Evolutionary conservation across 2,329 filamentous ascomycete species (phyloP), one percentile per base, ranked within the genome.

Genomic region (Fusarium austroafricanum): DNA sequence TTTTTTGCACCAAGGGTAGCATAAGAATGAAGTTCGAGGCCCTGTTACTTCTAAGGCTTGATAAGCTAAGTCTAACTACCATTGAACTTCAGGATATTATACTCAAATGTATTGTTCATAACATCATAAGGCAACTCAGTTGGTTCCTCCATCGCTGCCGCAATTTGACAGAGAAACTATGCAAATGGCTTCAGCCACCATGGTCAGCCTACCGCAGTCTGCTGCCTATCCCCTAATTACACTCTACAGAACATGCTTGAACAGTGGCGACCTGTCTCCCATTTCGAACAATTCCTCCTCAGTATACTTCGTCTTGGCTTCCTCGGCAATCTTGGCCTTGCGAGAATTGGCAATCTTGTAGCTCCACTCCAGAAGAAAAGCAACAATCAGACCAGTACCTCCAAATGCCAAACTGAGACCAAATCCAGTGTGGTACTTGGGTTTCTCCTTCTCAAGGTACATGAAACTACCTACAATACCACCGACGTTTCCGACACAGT

Each of bases 401-500:
- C 73, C 77, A 29, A 80, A 76, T 2, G 76, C 76, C 54, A 79
- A 53, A 21, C 72, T 72, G 31, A 80, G 68, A 5, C 78, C 78
- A n/a, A 79, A 80, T 1, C 78, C 78, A 1, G 78, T 78, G 39
- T 72, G 84, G 63, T 89, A 89, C 81, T 86, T 82, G 0, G 86
- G 85, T 9, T 68, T 71, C 55, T 75, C 74, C 4, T 31, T 53
- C 43, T 75, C 72, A 0, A 73, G 57, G 14, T 73, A 76, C 62
- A 75, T 76, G 20, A 72, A 76, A 4, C 73, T 75, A 6, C 74
- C 74, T 1, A 75, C 65, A 8, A 76, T 73, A 10, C 74, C 74
- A 20, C 74, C 74, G 2, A 72, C 60, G 15, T 76, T 76, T 2
- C 74, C 74, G n/a, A 75, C 63, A 12, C 70, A 69, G 54, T 74